Evolutionary conservation across 371 early-diverging fungal genomes (phyloP).

Genomic region (Apophysomyces sp.): DNA sequence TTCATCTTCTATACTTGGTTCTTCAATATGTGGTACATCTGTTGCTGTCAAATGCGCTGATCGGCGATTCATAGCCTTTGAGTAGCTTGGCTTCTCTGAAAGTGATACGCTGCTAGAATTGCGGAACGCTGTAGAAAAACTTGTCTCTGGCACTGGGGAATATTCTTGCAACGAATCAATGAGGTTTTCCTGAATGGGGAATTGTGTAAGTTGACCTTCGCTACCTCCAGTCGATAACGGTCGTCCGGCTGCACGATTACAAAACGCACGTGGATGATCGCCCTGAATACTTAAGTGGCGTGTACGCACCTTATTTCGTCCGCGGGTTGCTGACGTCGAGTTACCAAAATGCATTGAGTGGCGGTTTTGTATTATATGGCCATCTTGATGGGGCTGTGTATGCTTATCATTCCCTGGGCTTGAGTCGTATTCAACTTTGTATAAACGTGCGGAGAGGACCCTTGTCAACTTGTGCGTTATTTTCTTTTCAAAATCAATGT

Average conservation of each 20-base stretch:
- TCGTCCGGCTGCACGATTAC: slow-evolving; percentile 16
- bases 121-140: slow-evolving; percentile 23
- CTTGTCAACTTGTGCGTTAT: slow-evolving; percentile 56
- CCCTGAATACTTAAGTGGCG: slow-evolving; percentile 33
- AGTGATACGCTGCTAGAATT: slow-evolving; percentile 38
- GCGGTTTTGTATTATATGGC: slow-evolving; percentile 7
- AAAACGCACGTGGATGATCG: slow-evolving; percentile 13
- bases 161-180: slow-evolving; percentile 3
- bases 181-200: slow-evolving; percentile 1
- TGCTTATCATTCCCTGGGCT: slow-evolving; percentile 8
- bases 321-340: slow-evolving; percentile 2
- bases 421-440: slow-evolving; percentile 53
- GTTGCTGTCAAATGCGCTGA: slow-evolving; percentile 26
- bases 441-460: slow-evolving; percentile 45
- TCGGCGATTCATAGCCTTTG: slow-evolving; percentile 30
- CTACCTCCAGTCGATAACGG: slow-evolving; percentile 28
- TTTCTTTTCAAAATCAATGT: slow-evolving; percentile 33
- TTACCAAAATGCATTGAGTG: slow-evolving; percentile 13
- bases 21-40: slow-evolving; percentile 4
- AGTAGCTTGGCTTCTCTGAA: slow-evolving; percentile 29
- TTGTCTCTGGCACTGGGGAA: slow-evolving; percentile 22
- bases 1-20: slow-evolving; percentile 5
- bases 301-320: slow-evolving; percentile 27
- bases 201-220: slow-evolving; percentile 23
- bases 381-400: neutral